phyloP scores from a whole-genome alignment of 139 green algal species.

The Diplosphaera chodatii region DNA sequence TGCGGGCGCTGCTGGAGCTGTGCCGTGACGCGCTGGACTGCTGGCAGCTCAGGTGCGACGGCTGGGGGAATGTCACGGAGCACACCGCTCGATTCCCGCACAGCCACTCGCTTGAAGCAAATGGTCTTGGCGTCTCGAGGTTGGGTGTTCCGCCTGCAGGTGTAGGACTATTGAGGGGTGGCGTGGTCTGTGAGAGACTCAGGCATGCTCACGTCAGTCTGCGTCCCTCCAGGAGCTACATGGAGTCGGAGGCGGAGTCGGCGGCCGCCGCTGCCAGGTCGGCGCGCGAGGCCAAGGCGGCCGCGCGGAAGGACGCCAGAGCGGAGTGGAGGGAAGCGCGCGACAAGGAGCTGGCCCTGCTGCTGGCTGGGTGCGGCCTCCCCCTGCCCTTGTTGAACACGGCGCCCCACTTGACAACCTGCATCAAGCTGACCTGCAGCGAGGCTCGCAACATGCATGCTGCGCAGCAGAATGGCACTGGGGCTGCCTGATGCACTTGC shows the following conservation, averaged over 20 bases:
- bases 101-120: too few species aligned
- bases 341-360: constrained; percentile 33
- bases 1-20: constrained; percentile 34
- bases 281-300: constrained; percentile 7
- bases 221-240: neutral
- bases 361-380: constrained; percentile 20
- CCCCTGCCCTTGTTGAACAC: too few species aligned
- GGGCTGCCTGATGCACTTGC: too few species aligned
- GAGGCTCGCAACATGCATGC: neutral
- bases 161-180: too few species aligned
- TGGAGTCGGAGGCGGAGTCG: constrained; percentile 26
- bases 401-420: too few species aligned
- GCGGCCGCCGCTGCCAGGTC: constrained; percentile 13
- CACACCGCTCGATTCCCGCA: too few species aligned
- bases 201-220: too few species aligned
- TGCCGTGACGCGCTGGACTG: constrained; percentile 37
- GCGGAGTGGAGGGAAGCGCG: constrained; percentile 19
- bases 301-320: constrained; percentile 23
- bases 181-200: too few species aligned
- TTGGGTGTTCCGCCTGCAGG: too few species aligned
- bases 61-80: too few species aligned
- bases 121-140: too few species aligned
- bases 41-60: constrained; percentile 20
- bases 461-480: neutral
- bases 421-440: too few species aligned